Percentiles rank a stretch among this genome's conserved stretches.
Conservation (phyloP, 2,329 filamentous ascomycete genomes). For the Akanthomyces uredinophilus region DNA sequence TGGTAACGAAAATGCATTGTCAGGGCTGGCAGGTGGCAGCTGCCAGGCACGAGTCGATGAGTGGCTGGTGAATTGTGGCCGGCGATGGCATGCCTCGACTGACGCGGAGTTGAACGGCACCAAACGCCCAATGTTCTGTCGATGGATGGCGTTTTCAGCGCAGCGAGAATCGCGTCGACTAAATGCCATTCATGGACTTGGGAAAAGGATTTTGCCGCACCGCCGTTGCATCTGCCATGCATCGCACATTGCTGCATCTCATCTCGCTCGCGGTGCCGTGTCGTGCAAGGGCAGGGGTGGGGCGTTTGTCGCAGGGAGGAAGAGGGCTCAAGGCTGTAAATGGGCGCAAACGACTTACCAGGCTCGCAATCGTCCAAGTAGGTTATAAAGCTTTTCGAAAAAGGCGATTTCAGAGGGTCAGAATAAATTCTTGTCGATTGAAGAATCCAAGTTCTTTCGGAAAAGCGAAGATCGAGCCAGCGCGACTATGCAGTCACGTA, state of each 20-base stretch:
- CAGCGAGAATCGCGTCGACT: not conserved
- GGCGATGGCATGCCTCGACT: not conserved
- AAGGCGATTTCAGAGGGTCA: not conserved
- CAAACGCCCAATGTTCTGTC: not conserved
- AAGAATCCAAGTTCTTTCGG: not conserved
- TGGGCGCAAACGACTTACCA: slow-evolving; percentile 1
- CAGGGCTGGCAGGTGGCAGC: not conserved
- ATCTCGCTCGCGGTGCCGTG: not conserved
- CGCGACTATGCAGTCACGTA: slow-evolving; percentile 4
- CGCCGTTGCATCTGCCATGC: not conserved
- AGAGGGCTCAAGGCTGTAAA: not conserved
- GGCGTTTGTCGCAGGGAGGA: not conserved
- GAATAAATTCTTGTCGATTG: not conserved
- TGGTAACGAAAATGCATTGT: slow-evolving; percentile 2
- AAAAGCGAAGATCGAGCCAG: not conserved
- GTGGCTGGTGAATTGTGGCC: slow-evolving; percentile 5
- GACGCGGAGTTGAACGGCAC: not conserved
- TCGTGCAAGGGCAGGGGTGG: not conserved
- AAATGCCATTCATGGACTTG: not conserved
- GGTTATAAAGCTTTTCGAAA: not conserved
- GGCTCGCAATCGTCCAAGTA: slow-evolving; percentile 5
- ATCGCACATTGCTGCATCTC: not conserved
- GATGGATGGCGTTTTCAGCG: not conserved
- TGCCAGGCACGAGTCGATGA: slow-evolving; percentile 9
- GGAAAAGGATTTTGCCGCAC: not conserved